Conservation (phyloP, 148 eudicot genomes). For the Polygonum maritimum region DNA sequence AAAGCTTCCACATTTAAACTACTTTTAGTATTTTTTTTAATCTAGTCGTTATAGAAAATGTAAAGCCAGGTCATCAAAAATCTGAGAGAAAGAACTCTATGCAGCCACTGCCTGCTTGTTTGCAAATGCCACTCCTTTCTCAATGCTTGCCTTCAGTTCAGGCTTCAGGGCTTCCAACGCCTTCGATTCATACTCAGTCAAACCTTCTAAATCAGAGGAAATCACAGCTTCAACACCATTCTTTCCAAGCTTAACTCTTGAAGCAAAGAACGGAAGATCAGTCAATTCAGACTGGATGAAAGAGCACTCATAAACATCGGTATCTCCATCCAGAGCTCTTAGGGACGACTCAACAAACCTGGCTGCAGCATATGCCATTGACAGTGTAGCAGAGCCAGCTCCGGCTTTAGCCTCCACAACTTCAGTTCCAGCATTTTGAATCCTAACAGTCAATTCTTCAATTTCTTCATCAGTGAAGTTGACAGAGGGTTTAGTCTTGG, state of each 20-base stretch:
- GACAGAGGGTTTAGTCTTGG: slow-evolving; percentile 74
- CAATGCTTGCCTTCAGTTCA: slow-evolving; percentile 73
- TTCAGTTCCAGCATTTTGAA: slow-evolving; percentile 90
- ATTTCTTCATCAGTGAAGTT: slow-evolving; percentile 60
- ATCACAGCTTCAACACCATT: slow-evolving; percentile 70
- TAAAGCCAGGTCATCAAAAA: neutral
- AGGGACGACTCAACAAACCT: slow-evolving; percentile 87
- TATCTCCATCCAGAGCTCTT: slow-evolving; percentile 84
- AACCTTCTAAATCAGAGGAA: slow-evolving; percentile 52
- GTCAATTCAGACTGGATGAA: slow-evolving; percentile 62
- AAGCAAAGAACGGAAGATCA: slow-evolving; percentile 85
- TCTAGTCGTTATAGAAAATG: neutral
- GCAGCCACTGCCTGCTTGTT: slow-evolving; percentile 56
- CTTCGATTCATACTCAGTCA: slow-evolving; percentile 62
- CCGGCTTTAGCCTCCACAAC: slow-evolving; percentile 96
- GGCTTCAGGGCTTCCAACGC: slow-evolving; percentile 72
- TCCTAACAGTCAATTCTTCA: slow-evolving; percentile 61
- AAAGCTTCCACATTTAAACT: slow-evolving; percentile 1
- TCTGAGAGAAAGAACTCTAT: slow-evolving; percentile 9
- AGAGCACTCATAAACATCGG: slow-evolving; percentile 77
- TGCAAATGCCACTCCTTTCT: slow-evolving; percentile 67
- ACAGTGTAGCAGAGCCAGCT: slow-evolving; percentile 88
- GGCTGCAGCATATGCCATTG: slow-evolving; percentile 96
- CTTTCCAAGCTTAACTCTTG: slow-evolving; percentile 72
- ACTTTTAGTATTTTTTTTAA: neutral